A percentile compares a stretch with the other conserved stretches of the same genome.
These are phyloP conservation scores for Eragrostis tef DNA, from an alignment of 202 grass and related monocot genomes.

Conservation along the genomic window DNA sequence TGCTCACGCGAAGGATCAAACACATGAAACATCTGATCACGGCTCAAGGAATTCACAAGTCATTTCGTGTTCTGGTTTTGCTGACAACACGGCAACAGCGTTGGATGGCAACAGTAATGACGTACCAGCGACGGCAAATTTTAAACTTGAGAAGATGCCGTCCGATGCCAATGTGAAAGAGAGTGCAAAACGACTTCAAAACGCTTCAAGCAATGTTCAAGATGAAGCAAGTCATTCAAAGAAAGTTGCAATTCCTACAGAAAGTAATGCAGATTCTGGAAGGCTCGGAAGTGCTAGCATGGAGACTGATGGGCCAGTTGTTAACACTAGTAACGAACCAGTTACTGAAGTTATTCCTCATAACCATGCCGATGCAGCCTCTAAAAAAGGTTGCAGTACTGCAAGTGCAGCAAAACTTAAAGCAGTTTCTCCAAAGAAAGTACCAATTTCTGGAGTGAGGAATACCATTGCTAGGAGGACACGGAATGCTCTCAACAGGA, in stretches of 20 bases:
- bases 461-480: slow-evolving; percentile 60
- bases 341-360: slow-evolving; percentile 33
- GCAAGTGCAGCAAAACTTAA: slow-evolving; percentile 37
- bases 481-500: slow-evolving; percentile 17
- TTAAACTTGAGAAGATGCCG: neutral
- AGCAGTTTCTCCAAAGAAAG: slow-evolving; percentile 42
- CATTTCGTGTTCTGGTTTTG: slow-evolving; percentile 19
- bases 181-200: neutral
- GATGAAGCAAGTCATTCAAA: slow-evolving; percentile 22
- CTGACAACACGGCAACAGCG: neutral
- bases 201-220: slow-evolving; percentile 13
- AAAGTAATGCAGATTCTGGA: slow-evolving; percentile 18
- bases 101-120: slow-evolving; percentile 4
- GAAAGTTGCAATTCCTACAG: slow-evolving; percentile 13
- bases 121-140: neutral
- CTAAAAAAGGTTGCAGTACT: slow-evolving; percentile 43
- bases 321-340: slow-evolving; percentile 28
- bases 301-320: slow-evolving; percentile 38
- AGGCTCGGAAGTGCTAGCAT: slow-evolving; percentile 15
- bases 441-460: slow-evolving; percentile 33
- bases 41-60: slow-evolving; percentile 20
- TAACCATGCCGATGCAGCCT: slow-evolving; percentile 23
- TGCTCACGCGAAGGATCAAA: neutral
- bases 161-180: slow-evolving; percentile 21
- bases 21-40: neutral